A percentile compares a stretch with the other conserved stretches of the same genome.
Evolutionary conservation across 2,329 filamentous ascomycete genomes (phyloP).

Genomic region (Pseudogymnoascus sp.): DNA sequence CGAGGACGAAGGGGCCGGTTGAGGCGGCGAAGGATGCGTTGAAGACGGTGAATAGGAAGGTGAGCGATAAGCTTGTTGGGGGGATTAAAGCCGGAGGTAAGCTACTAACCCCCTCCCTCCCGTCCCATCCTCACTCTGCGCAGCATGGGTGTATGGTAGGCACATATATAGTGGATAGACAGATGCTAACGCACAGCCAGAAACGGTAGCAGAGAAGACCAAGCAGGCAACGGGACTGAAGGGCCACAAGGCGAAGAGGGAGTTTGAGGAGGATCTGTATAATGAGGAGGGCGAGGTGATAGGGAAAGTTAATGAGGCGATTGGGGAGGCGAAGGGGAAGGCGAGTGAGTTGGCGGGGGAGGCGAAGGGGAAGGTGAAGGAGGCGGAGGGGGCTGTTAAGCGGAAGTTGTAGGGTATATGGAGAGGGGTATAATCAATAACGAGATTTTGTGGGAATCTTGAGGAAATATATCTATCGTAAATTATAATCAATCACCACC

Average conservation of each 20-base stretch:
- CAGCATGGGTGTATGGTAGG: too few relatives aligned
- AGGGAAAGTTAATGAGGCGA: conserved; percentile 35
- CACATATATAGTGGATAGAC: too few relatives aligned
- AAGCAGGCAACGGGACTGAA: conserved; percentile 38
- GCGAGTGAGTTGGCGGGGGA: conserved; percentile 34
- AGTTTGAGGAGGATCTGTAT: conserved; percentile 15
- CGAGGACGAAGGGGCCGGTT: not conserved
- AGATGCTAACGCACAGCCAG: conserved; percentile 17
- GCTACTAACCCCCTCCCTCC: conserved; percentile 10
- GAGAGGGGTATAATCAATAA: not conserved
- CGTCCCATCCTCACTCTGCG: too few relatives aligned
- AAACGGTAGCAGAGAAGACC: conserved; percentile 38
- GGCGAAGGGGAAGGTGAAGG: conserved; percentile 35
- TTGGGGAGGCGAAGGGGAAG: conserved; percentile 30
- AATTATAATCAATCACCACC: too few relatives aligned
- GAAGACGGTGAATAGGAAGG: conserved; percentile 52
- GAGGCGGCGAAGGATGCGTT: conserved; percentile 53
- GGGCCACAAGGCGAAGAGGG: conserved; percentile 15
- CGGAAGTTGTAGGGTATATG: not conserved
- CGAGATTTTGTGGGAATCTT: too few relatives aligned
- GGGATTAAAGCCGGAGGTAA: conserved; percentile 53
- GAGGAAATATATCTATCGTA: not conserved
- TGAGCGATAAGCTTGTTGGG: conserved; percentile 55
- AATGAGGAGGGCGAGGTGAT: conserved; percentile 34
- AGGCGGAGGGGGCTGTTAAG: conserved; percentile 11